A percentile compares a stretch with the other conserved stretches of the same genome.
phyloP scores from a whole-genome alignment of 177 flowering plant species.

The Vitis hybrid region DNA sequence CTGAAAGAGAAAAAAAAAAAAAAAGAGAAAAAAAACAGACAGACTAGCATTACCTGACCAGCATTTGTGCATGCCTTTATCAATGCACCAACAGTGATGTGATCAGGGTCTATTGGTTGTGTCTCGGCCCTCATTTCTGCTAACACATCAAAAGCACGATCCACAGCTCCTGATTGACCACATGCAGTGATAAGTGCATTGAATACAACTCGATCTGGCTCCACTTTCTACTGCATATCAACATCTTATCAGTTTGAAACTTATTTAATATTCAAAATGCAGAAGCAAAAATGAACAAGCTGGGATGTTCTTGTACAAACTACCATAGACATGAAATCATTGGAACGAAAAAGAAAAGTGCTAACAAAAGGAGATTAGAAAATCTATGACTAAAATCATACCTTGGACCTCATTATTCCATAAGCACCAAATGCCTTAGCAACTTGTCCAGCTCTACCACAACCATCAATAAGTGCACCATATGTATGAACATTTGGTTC shows the following conservation, averaged over 20 bases:
- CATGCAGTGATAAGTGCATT: conserved; percentile 97
- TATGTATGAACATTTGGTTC: conserved; percentile 92
- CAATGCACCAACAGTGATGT: conserved; percentile 86
- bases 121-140: conserved; percentile 82
- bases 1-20: neutral
- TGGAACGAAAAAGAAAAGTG: neutral
- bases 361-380: neutral
- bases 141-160: conserved; percentile 96
- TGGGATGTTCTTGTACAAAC: neutral
- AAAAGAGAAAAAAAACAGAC: neutral
- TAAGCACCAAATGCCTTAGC: conserved; percentile 98
- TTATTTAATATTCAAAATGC: conserved; percentile 7
- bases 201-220: conserved; percentile 96
- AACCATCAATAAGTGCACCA: conserved; percentile 96
- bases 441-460: conserved; percentile 94
- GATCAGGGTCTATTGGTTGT: conserved; percentile 90
- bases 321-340: neutral
- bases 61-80: conserved; percentile 82
- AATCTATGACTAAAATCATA: conserved; percentile 22
- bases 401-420: conserved; percentile 96
- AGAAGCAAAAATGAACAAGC: conserved; percentile 5
- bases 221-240: conserved; percentile 87
- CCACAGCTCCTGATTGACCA: conserved; percentile 94
- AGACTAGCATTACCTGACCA: conserved; percentile 61
- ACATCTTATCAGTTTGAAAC: conserved; percentile 32